These are phyloP conservation scores for Neobulgaria alba DNA, from an alignment of 2,329 filamentous ascomycete species.

Conservation along the genomic window DNA sequence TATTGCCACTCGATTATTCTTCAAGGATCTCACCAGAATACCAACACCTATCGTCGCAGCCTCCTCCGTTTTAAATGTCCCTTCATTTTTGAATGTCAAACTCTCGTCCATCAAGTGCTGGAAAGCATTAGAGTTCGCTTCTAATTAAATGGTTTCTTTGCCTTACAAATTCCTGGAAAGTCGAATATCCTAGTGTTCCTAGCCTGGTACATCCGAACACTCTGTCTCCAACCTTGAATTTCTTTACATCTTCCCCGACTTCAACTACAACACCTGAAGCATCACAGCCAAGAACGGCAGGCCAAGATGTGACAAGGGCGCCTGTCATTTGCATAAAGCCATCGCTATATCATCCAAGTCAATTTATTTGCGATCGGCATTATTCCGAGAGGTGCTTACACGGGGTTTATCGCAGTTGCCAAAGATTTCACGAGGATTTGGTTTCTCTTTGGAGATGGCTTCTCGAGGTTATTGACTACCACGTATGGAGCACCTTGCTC, in stretches of 20 bases:
- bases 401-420: constrained; percentile 30
- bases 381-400: constrained; percentile 23
- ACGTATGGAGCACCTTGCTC: constrained; percentile 12
- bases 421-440: constrained; percentile 33
- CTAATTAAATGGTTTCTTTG: not conserved
- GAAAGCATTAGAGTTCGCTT: not conserved
- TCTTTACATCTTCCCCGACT: constrained; percentile 24
- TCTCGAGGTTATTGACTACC: constrained; percentile 16
- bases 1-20: not conserved
- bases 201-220: constrained; percentile 31
- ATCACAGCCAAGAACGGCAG: constrained; percentile 33
- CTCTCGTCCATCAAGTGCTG: constrained; percentile 32
- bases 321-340: constrained; percentile 29
- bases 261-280: constrained; percentile 29
- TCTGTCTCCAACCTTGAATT: constrained; percentile 29
- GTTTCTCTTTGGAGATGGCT: constrained; percentile 25
- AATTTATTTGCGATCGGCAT: not conserved
- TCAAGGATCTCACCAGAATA: constrained; percentile 23
- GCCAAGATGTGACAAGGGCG: constrained; percentile 28
- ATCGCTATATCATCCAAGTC: constrained; percentile 20
- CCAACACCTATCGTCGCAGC: constrained; percentile 31
- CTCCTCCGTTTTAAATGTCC: constrained; percentile 24
- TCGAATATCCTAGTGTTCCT: constrained; percentile 28
- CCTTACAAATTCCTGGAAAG: constrained; percentile 31
- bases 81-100: constrained; percentile 27